phyloP scores from a whole-genome alignment of 2,329 filamentous ascomycete genomes.

The Rhinocladiella mackenziei region DNA sequence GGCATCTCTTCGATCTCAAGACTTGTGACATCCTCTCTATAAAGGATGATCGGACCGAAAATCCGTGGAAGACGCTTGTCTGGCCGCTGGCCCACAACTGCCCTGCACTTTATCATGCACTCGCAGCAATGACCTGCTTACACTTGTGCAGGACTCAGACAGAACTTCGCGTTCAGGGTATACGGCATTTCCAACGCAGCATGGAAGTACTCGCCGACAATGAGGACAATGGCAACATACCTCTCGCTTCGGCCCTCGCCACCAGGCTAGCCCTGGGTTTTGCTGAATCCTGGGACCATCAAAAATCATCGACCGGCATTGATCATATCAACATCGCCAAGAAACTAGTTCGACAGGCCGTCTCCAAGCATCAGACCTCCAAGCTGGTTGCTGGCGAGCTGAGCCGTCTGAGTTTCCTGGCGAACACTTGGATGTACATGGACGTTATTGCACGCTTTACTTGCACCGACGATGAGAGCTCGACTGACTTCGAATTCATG shows the following conservation, averaged over 20 bases:
- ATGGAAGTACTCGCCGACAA: slow-evolving; percentile 1
- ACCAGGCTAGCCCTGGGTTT: slow-evolving; percentile 13
- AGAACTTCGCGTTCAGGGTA: slow-evolving; percentile 6
- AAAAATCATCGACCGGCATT: slow-evolving; percentile 12
- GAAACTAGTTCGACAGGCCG: slow-evolving; percentile 8
- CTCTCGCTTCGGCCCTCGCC: slow-evolving; percentile 5
- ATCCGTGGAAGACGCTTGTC: slow-evolving; percentile 16
- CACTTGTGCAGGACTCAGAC: slow-evolving; percentile 10
- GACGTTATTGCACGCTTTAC: slow-evolving; percentile 67
- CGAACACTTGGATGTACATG: slow-evolving; percentile 69
- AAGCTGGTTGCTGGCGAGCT: background rate
- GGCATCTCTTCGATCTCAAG: slow-evolving; percentile 12
- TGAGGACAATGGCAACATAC: slow-evolving; percentile 1
- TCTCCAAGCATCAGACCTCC: slow-evolving; percentile 39
- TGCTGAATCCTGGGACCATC: slow-evolving; percentile 15
- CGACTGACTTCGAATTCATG: slow-evolving; percentile 50
- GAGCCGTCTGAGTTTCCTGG: slow-evolving; percentile 53
- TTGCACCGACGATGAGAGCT: slow-evolving; percentile 55
- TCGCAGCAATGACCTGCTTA: slow-evolving; percentile 18
- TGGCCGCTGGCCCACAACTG: slow-evolving; percentile 15
- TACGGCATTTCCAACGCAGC: slow-evolving; percentile 11
- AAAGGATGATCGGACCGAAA: slow-evolving; percentile 16
- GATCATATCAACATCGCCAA: slow-evolving; percentile 14
- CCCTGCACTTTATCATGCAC: slow-evolving; percentile 15
- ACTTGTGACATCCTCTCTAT: slow-evolving; percentile 15